Base-by-base conservation (phyloP, 768 basidiomycete species). In the Baorangia bicolor region DNA sequence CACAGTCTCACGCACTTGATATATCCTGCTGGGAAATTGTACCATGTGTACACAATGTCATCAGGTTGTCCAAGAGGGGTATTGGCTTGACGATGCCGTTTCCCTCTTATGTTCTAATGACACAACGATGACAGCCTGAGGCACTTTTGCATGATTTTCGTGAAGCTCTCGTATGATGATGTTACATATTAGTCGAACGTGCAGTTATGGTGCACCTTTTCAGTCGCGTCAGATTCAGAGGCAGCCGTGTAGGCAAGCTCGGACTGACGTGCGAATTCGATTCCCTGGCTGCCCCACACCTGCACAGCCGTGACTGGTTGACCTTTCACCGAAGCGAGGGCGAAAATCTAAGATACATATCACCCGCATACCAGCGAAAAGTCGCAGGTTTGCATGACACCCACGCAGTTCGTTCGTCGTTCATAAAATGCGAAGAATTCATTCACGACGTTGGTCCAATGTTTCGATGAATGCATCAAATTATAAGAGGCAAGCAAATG, bases 221-320 rank as follows among this genome's bases (percentile, higher is more conserved):
- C 41, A 33, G 23, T 58, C 20, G 40, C 41, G 23, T 46, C 21
- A 28, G 49, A 41, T 41, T 16, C 40, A 49, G 51, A 39, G 25
- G 21, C 20, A 38, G 20, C 25, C 43, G 27, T 48, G 55, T 30
- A 39, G 21, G 53, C 39, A 40, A 44, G 16, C 20, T 34, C 38
- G 37, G 27, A 21, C 27, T 25, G 49, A 49, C 57, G 38, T 67
- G 65, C 47, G 57, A 59, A 55, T 37, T 33, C 13, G 31, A 5
- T 50, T 57, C 40, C 48, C 49, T 52, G 39, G 50, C 31, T 61
- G 55, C 61, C 64, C 57, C 63, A 55, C 63, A 61, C 47, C 39
- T 55, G 52, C 57, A 61, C 55, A 56, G 56, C 58, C 37, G 39
- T 35, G 31, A n/a, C n/a, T n/a, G n/a, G n/a, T n/a, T n/a, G n/a